phyloP scores from a whole-genome alignment of 148 eudicot species.

The Camellia sinensis region DNA sequence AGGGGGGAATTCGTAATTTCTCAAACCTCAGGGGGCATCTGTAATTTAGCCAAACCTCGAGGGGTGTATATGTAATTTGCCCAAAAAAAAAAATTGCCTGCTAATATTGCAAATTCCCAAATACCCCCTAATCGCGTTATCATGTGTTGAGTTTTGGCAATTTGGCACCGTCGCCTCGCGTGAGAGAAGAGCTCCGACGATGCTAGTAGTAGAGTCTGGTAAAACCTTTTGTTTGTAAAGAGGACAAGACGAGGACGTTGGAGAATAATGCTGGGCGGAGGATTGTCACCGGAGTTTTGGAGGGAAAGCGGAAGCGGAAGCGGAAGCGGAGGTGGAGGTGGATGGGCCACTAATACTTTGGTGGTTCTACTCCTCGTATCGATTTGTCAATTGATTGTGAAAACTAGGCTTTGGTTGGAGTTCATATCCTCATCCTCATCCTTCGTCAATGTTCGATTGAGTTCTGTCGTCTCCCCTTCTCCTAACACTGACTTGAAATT shows the following conservation, averaged over 20 bases:
- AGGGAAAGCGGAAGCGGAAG: slow-evolving; percentile 22
- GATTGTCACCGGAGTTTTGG: slow-evolving; percentile 25
- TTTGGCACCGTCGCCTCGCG: too few species aligned
- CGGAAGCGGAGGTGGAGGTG: slow-evolving; percentile 18
- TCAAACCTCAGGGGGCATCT: too few species aligned
- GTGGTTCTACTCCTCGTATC: slow-evolving; percentile 29
- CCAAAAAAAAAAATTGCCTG: too few species aligned
- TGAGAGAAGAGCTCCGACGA: too few species aligned
- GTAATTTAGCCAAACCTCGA: too few species aligned
- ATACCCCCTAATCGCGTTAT: too few species aligned
- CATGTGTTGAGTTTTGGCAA: background rate
- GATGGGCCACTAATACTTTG: slow-evolving; percentile 19
- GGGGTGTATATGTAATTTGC: too few species aligned
- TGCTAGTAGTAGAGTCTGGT: too few species aligned
- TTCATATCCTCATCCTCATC: background rate
- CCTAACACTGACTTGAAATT: background rate
- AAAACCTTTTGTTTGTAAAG: too few species aligned
- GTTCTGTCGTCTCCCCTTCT: background rate
- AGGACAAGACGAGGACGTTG: too few species aligned
- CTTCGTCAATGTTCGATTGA: background rate
- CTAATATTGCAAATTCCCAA: too few species aligned
- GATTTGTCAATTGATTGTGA: slow-evolving; percentile 20
- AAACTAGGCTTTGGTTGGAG: background rate
- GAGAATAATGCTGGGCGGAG: background rate
- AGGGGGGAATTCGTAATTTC: too few species aligned